Evolutionary conservation across 2,329 filamentous ascomycete species (phyloP), one percentile per base, ranked within the genome.

Genomic region (Annulohypoxylon truncatum): DNA sequence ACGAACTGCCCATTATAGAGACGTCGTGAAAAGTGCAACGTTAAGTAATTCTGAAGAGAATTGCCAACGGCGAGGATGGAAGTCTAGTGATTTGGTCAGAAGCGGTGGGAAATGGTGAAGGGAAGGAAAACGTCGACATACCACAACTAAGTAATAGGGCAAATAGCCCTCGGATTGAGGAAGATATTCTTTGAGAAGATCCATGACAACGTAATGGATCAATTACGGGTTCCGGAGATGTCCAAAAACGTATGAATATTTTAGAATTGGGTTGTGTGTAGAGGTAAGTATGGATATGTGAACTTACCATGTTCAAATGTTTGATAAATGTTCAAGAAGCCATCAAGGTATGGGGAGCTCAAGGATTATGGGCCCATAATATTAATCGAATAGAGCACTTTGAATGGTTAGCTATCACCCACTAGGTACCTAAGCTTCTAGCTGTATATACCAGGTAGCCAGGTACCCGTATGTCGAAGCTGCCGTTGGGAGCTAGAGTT

Each of bases 41-140:
- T 96, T 33, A 83, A 75, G 81, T 97, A 96, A 76, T 92, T 89
- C 83, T 97, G 94, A 48, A 96, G 77, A 33, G 89, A 91, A 84
- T 99, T 99, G 74, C 88, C 90, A 64, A 96, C 84, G 28, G 95
- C 93, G 61, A 96, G 87, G 61, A 94, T 76, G 61, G 93, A 93
- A 76, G 97, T 87, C 95, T 97, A 70, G 6, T 24, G 51, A 2
- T 52, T 24, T 54, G 31, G 40, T 60, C 54, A 44, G 24, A 28
- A 31, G 26, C 26, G 3, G 26, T 20, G n/a, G 15, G 22, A 22
- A 18, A 10, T 5, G 31, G 55, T 8, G 28, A 55, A 20, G 42
- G 20, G 29, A 15, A 50, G n/a, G 46, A 6, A 6, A 31, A 26
- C 26, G 35, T 59, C 20, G n/a, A 73, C 84, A 70, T 79, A 88